Base-by-base conservation (phyloP, 2,329 filamentous ascomycete species). In the Claviceps quebecensis region DNA sequence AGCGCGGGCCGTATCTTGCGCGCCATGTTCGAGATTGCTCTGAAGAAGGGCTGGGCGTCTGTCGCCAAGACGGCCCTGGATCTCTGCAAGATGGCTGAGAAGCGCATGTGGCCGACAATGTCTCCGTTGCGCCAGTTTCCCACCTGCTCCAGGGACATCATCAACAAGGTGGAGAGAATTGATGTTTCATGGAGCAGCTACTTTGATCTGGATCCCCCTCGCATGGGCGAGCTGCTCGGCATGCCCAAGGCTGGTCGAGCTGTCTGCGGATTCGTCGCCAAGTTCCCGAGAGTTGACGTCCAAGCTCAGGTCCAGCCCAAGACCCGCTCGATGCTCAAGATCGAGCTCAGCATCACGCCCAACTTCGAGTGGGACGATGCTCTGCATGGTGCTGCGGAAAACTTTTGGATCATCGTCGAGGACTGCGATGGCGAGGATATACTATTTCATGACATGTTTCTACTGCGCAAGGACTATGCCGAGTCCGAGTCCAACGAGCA, bases 61-160 rank as follows among this genome's bases (percentile, higher is more conserved):
- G 93, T 97, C 3, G 87, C 93, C 8, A 95, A 93, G 71, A 88
- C 86, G 55, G 90, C 93, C 0, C 74, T 98, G 43, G 87, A 95
- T 60, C 77, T 98, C 50, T 98, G 94, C 72, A 98, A 98, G 72
- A 97, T 95, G 88, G 93, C 91, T 0, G 93, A 98, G 72, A 95
- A 95, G 75, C 80, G 94, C 48, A 98, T 98, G 94, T 98, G 93
- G 93, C 90, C 91, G 14, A 97, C 91, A 5, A 98, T 97, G 93
- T 87, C 88, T 39, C 93, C 94, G 11, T 74, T 98, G 36, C 81
- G 93, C 50, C 93, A 98, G 62, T 98, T 98, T 63, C 80, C 85
- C 3, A 72, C 73, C 40, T 95, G 89, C 62, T 82, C 90, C 3
- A 75, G 81, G 41, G 91, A 97, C 53, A 87, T 97, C 50, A 73